A percentile compares a stretch with the other conserved stretches of the same genome.
Conservation (phyloP, 768 basidiomycete species). For the Tricholoma sp. region DNA sequence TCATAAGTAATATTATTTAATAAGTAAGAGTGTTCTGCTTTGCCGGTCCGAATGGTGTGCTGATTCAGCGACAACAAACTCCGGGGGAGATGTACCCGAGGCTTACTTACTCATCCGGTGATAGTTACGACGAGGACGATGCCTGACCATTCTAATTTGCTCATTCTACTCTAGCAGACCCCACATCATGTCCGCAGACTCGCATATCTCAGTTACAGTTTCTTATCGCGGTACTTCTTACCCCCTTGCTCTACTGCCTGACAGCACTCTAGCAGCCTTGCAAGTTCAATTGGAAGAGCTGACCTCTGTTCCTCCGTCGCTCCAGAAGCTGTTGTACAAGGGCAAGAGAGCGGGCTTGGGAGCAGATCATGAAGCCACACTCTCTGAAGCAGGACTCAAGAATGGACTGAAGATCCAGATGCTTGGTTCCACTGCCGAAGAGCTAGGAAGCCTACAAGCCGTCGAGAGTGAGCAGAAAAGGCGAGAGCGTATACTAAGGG, state of each 20-base stretch:
- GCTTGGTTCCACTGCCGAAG: constrained; percentile 59
- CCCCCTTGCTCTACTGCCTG: constrained; percentile 40
- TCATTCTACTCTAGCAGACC: background rate
- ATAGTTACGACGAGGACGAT: background rate
- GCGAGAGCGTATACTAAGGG: constrained; percentile 53
- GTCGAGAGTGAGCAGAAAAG: constrained; percentile 55
- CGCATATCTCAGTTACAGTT: constrained; percentile 23
- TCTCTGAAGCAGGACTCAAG: constrained; percentile 48
- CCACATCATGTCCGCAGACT: constrained; percentile 10
- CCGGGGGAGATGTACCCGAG: background rate
- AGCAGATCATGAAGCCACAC: constrained; percentile 21
- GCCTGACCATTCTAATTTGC: background rate
- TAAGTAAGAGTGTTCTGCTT: background rate
- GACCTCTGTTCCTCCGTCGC: constrained; percentile 56
- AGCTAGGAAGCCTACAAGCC: constrained; percentile 48
- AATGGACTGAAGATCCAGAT: constrained; percentile 65
- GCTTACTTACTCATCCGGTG: background rate
- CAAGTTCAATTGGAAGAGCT: constrained; percentile 52
- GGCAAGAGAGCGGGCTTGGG: constrained; percentile 48
- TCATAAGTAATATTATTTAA: too few species aligned
- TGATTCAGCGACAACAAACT: background rate
- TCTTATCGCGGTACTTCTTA: constrained; percentile 46
- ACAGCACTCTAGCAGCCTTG: constrained; percentile 47
- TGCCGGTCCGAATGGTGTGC: background rate
- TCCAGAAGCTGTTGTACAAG: constrained; percentile 72